Evolutionary conservation across 495 filamentous ascomycete genomes (phyloP).

Genomic region (Tuber magnatum): DNA sequence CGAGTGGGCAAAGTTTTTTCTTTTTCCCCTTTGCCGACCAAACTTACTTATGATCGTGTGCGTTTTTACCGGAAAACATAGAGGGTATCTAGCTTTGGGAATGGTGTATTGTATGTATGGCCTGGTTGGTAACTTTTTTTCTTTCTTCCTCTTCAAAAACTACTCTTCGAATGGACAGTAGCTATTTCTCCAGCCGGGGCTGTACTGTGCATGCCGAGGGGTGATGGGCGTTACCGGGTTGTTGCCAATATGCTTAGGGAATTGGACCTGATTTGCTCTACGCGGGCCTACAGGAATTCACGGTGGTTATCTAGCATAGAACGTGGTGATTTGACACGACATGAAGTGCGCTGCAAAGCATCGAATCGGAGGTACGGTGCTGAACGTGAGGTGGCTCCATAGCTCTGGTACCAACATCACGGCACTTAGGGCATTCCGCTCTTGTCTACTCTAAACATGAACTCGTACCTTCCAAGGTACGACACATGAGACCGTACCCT

Average conservation of each 20-base stretch:
- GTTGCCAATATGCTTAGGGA: background rate
- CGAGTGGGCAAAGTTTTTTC: background rate
- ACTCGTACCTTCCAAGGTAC: background rate
- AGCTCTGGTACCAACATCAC: background rate
- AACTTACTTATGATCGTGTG: background rate
- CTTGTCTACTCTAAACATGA: background rate
- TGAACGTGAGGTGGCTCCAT: background rate
- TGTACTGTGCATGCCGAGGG: background rate
- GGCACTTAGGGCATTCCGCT: background rate
- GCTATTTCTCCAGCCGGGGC: too few relatives aligned
- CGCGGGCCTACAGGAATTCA: background rate
- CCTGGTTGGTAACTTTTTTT: background rate
- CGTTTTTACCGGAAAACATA: background rate
- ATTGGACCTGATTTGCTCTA: background rate
- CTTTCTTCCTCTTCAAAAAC: background rate
- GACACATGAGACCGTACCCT: background rate
- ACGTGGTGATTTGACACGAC: background rate
- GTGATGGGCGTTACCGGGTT: background rate
- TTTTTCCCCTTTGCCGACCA: background rate
- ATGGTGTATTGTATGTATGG: background rate
- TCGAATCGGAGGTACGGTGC: background rate
- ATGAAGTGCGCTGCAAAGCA: background rate
- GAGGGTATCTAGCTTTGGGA: background rate
- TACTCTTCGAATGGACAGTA: background rate
- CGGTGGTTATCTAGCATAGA: conserved; percentile 1